phyloP scores from a whole-genome alignment of 2,329 filamentous ascomycete species.

The Colletotrichum acutatum region DNA sequence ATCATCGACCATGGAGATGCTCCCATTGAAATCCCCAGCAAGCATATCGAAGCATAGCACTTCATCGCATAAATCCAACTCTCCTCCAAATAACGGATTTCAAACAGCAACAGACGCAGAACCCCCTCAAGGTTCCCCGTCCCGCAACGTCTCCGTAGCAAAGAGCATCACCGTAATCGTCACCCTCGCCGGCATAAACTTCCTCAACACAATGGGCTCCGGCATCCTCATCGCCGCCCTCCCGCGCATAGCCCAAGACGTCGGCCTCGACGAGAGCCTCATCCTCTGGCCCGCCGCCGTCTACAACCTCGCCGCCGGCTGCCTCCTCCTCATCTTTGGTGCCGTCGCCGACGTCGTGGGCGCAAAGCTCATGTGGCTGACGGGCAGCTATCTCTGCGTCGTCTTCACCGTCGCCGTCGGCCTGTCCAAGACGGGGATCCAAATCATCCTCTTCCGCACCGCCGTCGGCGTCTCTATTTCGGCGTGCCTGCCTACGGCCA shows the following conservation, averaged over 20 bases:
- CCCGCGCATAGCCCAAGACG: conserved; percentile 49
- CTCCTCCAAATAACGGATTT: not conserved
- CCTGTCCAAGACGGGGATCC: conserved; percentile 45
- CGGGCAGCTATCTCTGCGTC: conserved; percentile 46
- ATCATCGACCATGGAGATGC: conserved; percentile 4
- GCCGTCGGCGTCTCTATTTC: conserved; percentile 48
- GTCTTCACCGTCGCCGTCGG: conserved; percentile 48
- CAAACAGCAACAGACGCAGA: not conserved
- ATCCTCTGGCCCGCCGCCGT: conserved; percentile 47
- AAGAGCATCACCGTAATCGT: conserved; percentile 44
- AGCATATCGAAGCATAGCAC: not conserved
- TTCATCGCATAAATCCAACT: not conserved
- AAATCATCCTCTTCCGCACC: conserved; percentile 51
- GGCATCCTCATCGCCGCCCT: conserved; percentile 50
- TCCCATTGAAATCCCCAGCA: not conserved
- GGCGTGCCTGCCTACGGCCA: conserved; percentile 50
- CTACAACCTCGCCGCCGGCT: conserved; percentile 43
- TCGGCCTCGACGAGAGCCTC: conserved; percentile 43
- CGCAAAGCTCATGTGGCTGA: conserved; percentile 46
- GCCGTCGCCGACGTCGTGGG: conserved; percentile 51
- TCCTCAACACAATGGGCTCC: conserved; percentile 50
- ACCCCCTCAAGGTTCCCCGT: not conserved
- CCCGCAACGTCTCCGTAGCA: conserved; percentile 39
- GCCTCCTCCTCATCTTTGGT: conserved; percentile 49
- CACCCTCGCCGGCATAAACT: conserved; percentile 47